Evolutionary conservation across 1,139 yeast genomes (phyloP).

Genomic region (Zhuliangozyma blackwelliae): DNA sequence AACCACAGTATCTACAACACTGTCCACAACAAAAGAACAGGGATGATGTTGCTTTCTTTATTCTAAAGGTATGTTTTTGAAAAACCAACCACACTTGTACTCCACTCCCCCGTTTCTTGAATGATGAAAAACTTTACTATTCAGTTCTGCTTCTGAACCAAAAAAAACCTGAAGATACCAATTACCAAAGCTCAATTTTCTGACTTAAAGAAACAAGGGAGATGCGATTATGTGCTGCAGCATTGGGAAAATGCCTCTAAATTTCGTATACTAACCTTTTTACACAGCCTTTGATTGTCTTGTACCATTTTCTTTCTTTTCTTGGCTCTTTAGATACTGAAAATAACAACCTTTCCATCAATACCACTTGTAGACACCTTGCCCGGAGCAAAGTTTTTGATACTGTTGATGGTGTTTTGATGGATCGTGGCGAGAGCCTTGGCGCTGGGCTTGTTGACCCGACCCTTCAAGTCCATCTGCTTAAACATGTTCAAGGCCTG

Average conservation of each 20-base stretch:
- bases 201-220: constrained; percentile 7
- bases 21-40: no score
- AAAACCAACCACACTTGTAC: no score
- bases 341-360: constrained; percentile 84
- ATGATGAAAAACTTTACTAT: constrained; percentile 49
- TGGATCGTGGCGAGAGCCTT: constrained; percentile 72
- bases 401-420: constrained; percentile 81
- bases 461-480: constrained; percentile 92
- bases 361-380: constrained; percentile 52
- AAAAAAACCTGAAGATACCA: constrained; percentile 59
- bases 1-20: no score
- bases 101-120: constrained; percentile 10
- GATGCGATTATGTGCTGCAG: no score
- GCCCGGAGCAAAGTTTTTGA: constrained; percentile 56
- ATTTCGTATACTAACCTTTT: no score
- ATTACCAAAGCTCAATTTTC: constrained; percentile 34
- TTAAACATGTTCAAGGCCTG: constrained; percentile 94
- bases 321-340: constrained; percentile 23
- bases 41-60: no score
- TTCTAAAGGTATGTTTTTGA: no score
- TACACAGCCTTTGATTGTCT: no score
- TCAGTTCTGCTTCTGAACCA: constrained; percentile 94
- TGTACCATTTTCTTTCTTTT: not conserved
- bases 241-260: no score
- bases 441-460: constrained; percentile 45